Base-by-base conservation (phyloP, 495 filamentous ascomycete genomes). In the Penicillium paxilli region DNA sequence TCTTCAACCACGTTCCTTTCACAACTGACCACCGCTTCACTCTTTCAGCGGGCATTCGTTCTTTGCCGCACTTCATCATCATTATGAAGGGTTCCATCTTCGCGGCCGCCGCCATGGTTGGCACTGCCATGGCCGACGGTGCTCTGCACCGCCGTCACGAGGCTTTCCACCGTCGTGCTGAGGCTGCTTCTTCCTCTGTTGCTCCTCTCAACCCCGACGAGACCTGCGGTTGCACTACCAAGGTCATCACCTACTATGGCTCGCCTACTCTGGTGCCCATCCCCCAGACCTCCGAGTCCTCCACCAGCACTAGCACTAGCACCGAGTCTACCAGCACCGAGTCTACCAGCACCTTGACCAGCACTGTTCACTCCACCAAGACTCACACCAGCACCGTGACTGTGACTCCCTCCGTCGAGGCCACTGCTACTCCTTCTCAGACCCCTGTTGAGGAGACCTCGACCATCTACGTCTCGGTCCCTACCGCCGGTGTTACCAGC, bases 41-140 rank as follows among this genome's bases (percentile, higher is more conserved):
- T 95, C 90, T 65, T 95, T 95, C 79, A 93, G 90, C 90, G 89
- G 90, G 87, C 89, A 87, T 78, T 93, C 89, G 74, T 91, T 92
- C 75, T 57, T 68, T 72, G 52, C 47, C 42, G 47, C 58, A 46
- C 60, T 62, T 55, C 64, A 63, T 68, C 55, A 67, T 66, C 66
- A 81, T 61, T 56, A 91, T 90, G 87, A 91, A 87, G 87, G 83
- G 75, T 59, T 73, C 81, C 59, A 64, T 89, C 59, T 70, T 86
- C 55, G 83, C 84, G 61, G 84, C 85, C 54, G 86, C 86, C 60
- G 81, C 85, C 54, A 71, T 92, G 21, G 77, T 83, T 57, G 81
- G 83, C 33, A 78, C 83, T 57, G 88, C 77, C 57, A 79, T 79
- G 52, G 82, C 80, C 52, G 83, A 85, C 55, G 71, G 72, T 24